Conservation (phyloP, 2,329 filamentous ascomycete species). For the Acrodontium crateriforme region DNA sequence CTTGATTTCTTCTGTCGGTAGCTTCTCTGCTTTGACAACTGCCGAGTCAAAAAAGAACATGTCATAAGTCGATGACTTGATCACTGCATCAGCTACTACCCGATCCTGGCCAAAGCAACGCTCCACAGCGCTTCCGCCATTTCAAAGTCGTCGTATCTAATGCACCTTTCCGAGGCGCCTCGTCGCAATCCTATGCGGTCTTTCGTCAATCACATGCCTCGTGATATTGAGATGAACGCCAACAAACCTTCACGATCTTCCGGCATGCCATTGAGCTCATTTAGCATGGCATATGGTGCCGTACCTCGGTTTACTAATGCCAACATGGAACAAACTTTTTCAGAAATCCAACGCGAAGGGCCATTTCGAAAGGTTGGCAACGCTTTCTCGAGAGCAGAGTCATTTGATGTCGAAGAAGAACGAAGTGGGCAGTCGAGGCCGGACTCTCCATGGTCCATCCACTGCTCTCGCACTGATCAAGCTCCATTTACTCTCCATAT, state of each 20-base stretch:
- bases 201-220: constrained; percentile 24
- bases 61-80: no score
- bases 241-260: constrained; percentile 15
- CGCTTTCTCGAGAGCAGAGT: constrained; percentile 15
- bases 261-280: constrained; percentile 15
- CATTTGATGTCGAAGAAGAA: constrained; percentile 15
- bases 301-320: constrained; percentile 10
- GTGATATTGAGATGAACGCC: constrained; percentile 16
- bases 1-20: no score
- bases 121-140: no score
- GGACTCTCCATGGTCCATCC: constrained; percentile 18
- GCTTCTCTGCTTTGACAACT: no score
- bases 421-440: constrained; percentile 4
- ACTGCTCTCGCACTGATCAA: constrained; percentile 16
- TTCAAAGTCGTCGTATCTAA: constrained; percentile 17
- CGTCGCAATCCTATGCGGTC: constrained; percentile 14
- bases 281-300: constrained; percentile 10
- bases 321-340: constrained; percentile 18
- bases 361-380: constrained; percentile 12
- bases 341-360: constrained; percentile 11
- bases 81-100: no score
- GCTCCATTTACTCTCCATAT: constrained; percentile 12
- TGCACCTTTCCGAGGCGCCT: constrained; percentile 21
- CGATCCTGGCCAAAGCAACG: no score
- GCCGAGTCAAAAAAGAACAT: no score